Evolutionary conservation across 257 asterid species (phyloP), one percentile per base, ranked within the genome.

Genomic region (Penstemon barbatus): DNA sequence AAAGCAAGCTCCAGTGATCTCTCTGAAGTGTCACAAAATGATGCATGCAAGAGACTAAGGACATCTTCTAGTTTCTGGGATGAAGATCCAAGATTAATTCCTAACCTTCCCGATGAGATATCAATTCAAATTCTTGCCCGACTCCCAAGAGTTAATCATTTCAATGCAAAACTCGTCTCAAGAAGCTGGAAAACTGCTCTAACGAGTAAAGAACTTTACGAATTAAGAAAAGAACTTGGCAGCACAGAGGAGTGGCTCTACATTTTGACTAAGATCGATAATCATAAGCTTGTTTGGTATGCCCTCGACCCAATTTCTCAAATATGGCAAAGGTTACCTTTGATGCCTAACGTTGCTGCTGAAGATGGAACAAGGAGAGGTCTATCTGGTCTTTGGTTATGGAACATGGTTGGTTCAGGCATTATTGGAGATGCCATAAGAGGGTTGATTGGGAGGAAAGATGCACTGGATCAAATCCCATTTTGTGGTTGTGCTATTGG

Each of bases 401-500:
- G 94, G 91, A 83, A 84, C 77, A 72, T 81, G 75, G 81, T 83
- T 19, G 77, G 80, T 64, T 71, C 93, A 18, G 75, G 85, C 33
- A 44, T 81, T 6, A 74, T 90, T 72, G 86, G 87, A 8, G 95
- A 83, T 74, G 82, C 85, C 69, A 74, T 89, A 44, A 77, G 85
- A 78, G 86, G 88, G 15, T 91, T 84, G 93, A 77, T 89, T 60
- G 87, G 93, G 65, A 84, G 79, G 71, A 85, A 72, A 75, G 86
- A 78, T 57, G 80, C 86, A 13, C 57, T 84, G 66, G 91, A 84
- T 69, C 89, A 85, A 63, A 83, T 89, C 57, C 91, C 90, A 4
- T 91, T 79, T 69, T 89, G 97, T 76, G 98, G 97, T 46, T 85
- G 96, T 80, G 84, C 97, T 38, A 72, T 87, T 4, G 96, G 93